Conservation (phyloP, 164 flowering plant genomes). For the Warburgia ugandensis region DNA sequence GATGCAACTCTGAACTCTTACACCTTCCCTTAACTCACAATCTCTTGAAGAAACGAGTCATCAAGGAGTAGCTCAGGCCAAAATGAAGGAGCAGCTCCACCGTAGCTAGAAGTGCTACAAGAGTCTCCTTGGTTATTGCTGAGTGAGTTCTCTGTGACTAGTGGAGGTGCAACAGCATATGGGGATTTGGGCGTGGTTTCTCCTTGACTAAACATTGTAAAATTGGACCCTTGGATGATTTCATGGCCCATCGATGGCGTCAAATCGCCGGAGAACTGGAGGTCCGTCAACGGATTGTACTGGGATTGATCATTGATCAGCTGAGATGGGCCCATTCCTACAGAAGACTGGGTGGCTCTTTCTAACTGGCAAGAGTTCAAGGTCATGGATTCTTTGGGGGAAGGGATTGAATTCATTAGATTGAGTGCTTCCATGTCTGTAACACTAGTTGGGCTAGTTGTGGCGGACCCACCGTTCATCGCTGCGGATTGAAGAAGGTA, state of each 20-base stretch:
- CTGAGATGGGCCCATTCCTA: neutral
- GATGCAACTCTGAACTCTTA: neutral
- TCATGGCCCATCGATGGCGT: neutral
- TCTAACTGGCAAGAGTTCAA: neutral
- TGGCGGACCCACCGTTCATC: conserved; percentile 4
- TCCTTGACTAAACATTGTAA: neutral
- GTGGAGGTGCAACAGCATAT: neutral
- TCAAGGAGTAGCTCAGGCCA: conserved; percentile 45
- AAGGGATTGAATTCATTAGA: conserved; percentile 12
- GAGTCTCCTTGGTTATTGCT: conserved; percentile 23
- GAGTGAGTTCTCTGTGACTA: neutral
- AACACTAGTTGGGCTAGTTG: conserved; percentile 7
- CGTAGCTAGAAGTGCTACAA: conserved; percentile 28
- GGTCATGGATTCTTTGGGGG: neutral
- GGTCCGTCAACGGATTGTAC: neutral
- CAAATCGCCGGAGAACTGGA: neutral
- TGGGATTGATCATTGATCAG: neutral
- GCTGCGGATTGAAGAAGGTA: conserved; percentile 50
- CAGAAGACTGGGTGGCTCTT: neutral
- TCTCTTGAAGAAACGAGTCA: conserved; percentile 30
- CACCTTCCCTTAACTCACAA: conserved; percentile 5
- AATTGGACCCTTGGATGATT: neutral
- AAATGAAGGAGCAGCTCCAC: conserved; percentile 21
- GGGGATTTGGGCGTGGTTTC: neutral
- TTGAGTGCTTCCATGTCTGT: conserved; percentile 32